Base-by-base conservation (phyloP, 73 alveolate species). In the Paramecium sexaurelia region DNA sequence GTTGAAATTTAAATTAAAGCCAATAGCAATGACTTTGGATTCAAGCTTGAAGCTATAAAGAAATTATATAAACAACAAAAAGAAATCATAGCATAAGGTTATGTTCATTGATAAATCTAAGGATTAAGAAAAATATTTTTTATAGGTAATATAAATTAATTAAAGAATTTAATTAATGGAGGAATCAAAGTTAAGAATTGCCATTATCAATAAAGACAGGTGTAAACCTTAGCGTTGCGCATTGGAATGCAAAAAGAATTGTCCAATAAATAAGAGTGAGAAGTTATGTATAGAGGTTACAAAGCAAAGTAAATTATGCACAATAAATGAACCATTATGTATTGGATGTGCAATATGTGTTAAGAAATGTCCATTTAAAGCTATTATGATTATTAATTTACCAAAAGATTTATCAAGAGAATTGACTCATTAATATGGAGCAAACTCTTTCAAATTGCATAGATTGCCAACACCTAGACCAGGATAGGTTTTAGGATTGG, bases 321-420 rank as follows among this genome's bases (percentile, higher is more conserved):
- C 43, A 35, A 92, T 92, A 13, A 36, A 87, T 69, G 96, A 92
- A 88, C 35, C 94, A 29, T 94, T 98, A 27, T 98, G 99, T 93
- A 98, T 98, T 39, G 99, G 99, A 29, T 98, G 99, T 71, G 99
- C 99, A 45, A 94, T 98, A 93, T 98, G 99, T 91, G 99, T 98
- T 43, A 98, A 98, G 95, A 97, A 97, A 91, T 98, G 99, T 92
- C 99, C 99, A 7, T 98, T 98, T 84, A 98, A 96, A 57, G 96
- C 96, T 17, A 98, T 98, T 75, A 93, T 92, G 88, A 98, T 98
- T 85, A 98, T 98, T 88, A 98, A 98, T 85, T 83, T 98, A 67
- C 99, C 99, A 1, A 98, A 96, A 96, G 99, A 97, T 84, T 85
- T 98, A 84, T 93, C 95, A 40, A 96, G 92, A 13, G 98, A 98